A percentile compares a stretch with the other conserved stretches of the same genome.
Conservation (phyloP, 768 basidiomycete genomes). For the Lactarius sp. region DNA sequence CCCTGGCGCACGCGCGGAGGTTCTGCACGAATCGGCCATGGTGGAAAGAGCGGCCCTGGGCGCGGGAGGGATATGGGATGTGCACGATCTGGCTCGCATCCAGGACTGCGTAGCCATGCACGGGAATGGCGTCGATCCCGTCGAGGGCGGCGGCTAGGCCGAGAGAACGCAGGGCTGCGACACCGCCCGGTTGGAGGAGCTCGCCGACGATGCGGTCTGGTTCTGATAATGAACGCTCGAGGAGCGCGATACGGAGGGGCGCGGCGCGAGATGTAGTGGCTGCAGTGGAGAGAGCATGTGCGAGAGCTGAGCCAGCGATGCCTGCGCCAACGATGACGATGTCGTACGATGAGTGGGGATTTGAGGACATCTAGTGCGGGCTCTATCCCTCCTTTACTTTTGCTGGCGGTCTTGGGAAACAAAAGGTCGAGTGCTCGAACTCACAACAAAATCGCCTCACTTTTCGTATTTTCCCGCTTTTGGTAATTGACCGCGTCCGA, state of each 20-base stretch:
- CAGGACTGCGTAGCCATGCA: slow-evolving; percentile 82
- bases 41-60: slow-evolving; percentile 85
- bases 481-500: too few species aligned
- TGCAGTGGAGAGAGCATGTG: slow-evolving; percentile 70
- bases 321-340: slow-evolving; percentile 90
- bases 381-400: neutral
- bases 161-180: slow-evolving; percentile 67
- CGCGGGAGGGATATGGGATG: slow-evolving; percentile 76
- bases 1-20: slow-evolving; percentile 60
- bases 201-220: slow-evolving; percentile 98
- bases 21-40: slow-evolving; percentile 87
- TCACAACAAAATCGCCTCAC: neutral
- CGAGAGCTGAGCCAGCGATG: slow-evolving; percentile 82
- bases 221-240: slow-evolving; percentile 88
- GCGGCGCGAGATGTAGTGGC: slow-evolving; percentile 38
- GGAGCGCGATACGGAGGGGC: slow-evolving; percentile 71
- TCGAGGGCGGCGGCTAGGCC: slow-evolving; percentile 74
- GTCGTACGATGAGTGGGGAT: slow-evolving; percentile 49
- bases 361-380: neutral
- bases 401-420: too few species aligned
- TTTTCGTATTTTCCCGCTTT: neutral
- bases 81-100: slow-evolving; percentile 64
- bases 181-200: slow-evolving; percentile 90
- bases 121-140: slow-evolving; percentile 81
- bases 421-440: too few species aligned